These are phyloP conservation scores for Nannizziopsis barbatae DNA, from an alignment of 2,329 filamentous ascomycete species.

Conservation along the genomic window DNA sequence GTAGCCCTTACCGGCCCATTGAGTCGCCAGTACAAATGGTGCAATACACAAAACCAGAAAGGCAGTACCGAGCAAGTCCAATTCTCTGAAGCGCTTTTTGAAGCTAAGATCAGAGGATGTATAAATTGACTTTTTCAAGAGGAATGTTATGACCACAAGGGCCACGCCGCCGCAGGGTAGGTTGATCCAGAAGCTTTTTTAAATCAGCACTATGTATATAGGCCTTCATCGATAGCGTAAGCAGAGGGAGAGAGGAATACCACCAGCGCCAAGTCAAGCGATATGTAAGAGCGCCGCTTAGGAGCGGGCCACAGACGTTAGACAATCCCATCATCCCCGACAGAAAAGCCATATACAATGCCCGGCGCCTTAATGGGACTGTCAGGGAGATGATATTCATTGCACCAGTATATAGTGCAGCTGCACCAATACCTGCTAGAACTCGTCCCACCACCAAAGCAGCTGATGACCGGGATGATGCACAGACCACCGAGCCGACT, in stretches of 20 bases:
- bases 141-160: slow-evolving; percentile 1
- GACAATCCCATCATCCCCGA: slow-evolving; percentile 13
- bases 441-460: slow-evolving; percentile 21
- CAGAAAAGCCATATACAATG: slow-evolving; percentile 12
- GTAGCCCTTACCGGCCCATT: slow-evolving; percentile 20
- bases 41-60: slow-evolving; percentile 18
- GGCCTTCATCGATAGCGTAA: background rate
- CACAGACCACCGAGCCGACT: slow-evolving; percentile 19
- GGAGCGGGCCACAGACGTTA: slow-evolving; percentile 13
- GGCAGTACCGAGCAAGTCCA: slow-evolving; percentile 13
- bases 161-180: slow-evolving; percentile 6
- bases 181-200: slow-evolving; percentile 12
- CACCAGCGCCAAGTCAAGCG: slow-evolving; percentile 16
- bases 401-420: slow-evolving; percentile 31
- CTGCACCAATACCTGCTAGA: slow-evolving; percentile 31
- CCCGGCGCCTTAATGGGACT: slow-evolving; percentile 10
- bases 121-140: background rate
- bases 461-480: background rate
- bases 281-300: slow-evolving; percentile 13
- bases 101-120: background rate
- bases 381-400: slow-evolving; percentile 17
- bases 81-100: background rate
- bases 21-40: slow-evolving; percentile 19
- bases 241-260: background rate
- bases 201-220: background rate